Evolutionary conservation across 176 grass and related monocot species (phyloP).

Genomic region (Poa annua): DNA sequence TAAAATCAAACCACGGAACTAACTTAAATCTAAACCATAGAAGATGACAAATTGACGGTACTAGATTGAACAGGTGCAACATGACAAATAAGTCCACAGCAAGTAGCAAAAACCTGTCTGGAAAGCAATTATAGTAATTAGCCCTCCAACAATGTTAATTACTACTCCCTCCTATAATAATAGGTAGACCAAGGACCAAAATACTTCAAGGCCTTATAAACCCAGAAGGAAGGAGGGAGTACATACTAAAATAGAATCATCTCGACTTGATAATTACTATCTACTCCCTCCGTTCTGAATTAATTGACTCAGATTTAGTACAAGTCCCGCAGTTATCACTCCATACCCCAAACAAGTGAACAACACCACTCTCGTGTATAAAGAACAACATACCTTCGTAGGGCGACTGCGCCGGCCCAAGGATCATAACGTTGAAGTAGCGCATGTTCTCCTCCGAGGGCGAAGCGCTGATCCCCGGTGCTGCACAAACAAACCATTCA

Average conservation of each 20-base stretch:
- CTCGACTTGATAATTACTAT: no score
- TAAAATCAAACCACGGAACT: background rate
- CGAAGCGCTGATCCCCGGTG: conserved; percentile 94
- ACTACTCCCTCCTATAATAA: background rate
- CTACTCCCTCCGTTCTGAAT: no score
- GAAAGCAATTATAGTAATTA: background rate
- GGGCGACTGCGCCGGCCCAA: conserved; percentile 87
- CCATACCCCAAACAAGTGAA: no score
- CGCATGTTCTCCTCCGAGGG: conserved; percentile 99
- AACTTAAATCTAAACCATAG: background rate
- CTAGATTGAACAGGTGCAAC: background rate
- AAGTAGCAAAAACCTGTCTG: background rate
- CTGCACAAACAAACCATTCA: conserved; percentile 53
- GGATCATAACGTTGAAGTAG: conserved; percentile 99
- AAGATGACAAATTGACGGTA: background rate
- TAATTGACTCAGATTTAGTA: no score
- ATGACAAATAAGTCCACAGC: background rate
- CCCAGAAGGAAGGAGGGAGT: background rate
- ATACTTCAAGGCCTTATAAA: background rate
- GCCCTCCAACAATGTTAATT: background rate
- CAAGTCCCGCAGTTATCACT: background rate
- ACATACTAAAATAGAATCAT: conserved; percentile 32
- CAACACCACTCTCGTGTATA: background rate
- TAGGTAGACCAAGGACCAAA: background rate
- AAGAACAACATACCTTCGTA: conserved; percentile 55